These are phyloP conservation scores for Phialemoniopsis sp. DNA, from an alignment of 2,329 filamentous ascomycete genomes.

Conservation along the genomic window DNA sequence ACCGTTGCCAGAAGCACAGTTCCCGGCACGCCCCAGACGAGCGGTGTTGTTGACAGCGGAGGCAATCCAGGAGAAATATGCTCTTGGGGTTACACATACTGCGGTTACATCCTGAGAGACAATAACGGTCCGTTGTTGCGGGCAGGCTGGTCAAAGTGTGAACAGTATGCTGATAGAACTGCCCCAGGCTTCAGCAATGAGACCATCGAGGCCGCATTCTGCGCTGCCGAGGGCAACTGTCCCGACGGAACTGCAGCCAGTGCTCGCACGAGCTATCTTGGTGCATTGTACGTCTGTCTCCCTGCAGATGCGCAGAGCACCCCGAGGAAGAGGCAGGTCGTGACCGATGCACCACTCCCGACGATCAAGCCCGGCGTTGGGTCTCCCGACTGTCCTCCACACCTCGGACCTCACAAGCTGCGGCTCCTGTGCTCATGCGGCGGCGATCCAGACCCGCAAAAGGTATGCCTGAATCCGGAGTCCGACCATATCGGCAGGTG, in stretches of 20 bases:
- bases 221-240: slow-evolving; percentile 13
- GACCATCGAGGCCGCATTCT: slow-evolving; percentile 15
- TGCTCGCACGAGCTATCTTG: slow-evolving; percentile 11
- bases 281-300: slow-evolving; percentile 17
- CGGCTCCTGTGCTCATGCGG: slow-evolving; percentile 14
- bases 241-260: slow-evolving; percentile 9
- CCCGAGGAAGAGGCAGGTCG: background rate
- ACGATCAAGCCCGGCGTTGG: background rate
- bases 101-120: slow-evolving; percentile 17
- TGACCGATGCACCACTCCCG: background rate
- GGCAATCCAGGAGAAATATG: slow-evolving; percentile 4
- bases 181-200: slow-evolving; percentile 12
- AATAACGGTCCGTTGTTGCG: slow-evolving; percentile 10
- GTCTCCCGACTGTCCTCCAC: background rate
- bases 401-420: slow-evolving; percentile 10
- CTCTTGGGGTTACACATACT: slow-evolving; percentile 18
- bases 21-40: too few species aligned
- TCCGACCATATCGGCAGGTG: too few species aligned
- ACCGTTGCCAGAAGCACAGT: background rate
- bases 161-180: background rate
- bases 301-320: slow-evolving; percentile 9
- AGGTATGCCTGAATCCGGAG: slow-evolving; percentile 12
- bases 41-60: too few species aligned
- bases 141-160: background rate
- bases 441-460: background rate